phyloP scores from a whole-genome alignment of 2,329 filamentous ascomycete genomes.

The Aspergillus jensenii region DNA sequence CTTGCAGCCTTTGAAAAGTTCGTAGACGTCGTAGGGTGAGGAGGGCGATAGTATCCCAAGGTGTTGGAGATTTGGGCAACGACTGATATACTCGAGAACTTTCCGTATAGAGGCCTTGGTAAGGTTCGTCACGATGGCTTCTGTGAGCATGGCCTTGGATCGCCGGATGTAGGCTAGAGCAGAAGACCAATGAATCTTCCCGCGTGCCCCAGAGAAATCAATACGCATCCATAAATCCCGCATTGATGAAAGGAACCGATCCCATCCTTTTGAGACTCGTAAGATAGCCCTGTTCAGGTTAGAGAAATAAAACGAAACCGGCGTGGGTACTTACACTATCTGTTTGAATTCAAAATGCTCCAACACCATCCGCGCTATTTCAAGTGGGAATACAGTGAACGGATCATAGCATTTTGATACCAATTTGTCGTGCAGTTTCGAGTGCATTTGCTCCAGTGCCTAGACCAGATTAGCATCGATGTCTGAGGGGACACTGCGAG shows the following conservation, averaged over 20 bases:
- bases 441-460: constrained; percentile 48
- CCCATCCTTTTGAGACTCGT: constrained; percentile 58
- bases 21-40: constrained; percentile 22
- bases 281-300: constrained; percentile 43
- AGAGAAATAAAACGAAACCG: background rate
- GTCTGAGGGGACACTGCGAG: background rate
- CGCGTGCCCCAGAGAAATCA: constrained; percentile 50
- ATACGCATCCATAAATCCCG: constrained; percentile 53
- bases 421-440: constrained; percentile 41
- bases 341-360: constrained; percentile 53
- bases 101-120: constrained; percentile 24
- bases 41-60: constrained; percentile 28
- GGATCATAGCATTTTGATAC: constrained; percentile 45
- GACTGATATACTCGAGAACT: constrained; percentile 31
- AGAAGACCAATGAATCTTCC: constrained; percentile 41
- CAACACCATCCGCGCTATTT: constrained; percentile 55
- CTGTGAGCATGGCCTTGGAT: constrained; percentile 34
- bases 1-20: constrained; percentile 27
- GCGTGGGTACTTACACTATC: constrained; percentile 39
- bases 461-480: constrained; percentile 18
- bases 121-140: constrained; percentile 32
- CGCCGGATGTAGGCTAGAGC: constrained; percentile 36
- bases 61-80: constrained; percentile 34
- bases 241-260: constrained; percentile 48
- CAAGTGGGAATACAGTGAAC: constrained; percentile 53